Base-by-base conservation (phyloP, 441 rosid species). In the Pelargonium cotyledonis region DNA sequence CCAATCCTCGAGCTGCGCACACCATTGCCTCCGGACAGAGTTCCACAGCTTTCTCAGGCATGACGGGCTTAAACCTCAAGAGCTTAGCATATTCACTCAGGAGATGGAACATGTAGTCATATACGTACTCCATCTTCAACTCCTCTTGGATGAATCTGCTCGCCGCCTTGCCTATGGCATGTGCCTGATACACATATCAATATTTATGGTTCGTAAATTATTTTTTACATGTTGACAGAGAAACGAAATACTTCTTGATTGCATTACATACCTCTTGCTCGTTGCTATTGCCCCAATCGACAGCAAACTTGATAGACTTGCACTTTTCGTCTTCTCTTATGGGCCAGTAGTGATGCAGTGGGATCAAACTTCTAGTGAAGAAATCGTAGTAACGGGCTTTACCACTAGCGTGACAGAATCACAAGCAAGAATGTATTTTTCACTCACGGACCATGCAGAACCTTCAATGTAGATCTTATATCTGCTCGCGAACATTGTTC, bases 391-490 rank as follows among this genome's bases (percentile, higher is more conserved):
- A 91, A 47, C 78, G 72, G 4, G 95, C 15, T 72, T 82, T 65
- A 88, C 84, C 31, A 88, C 70, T 51, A 91, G 73, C 0, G 97
- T 70, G 11, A 78, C 81, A 0, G 96, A 86, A 72, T 91, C 89
- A 40, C 97, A 89, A 0, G 89, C 96, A 53, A 88, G 77, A 60
- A 88, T 89, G 76, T 89, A 89, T 75, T 91, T 89, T 85, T 86
- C 96, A 40, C 97, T 91, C 51, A 91, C 97, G 0, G 97, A 91
- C 97, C 97, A 91, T 1, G 83, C 89, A 49, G 73, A 84, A 29
- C 97, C 97, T 83, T 91, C 97, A 6, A 88, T 76, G 57, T 91
- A 91, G 60, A 89, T 89, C 70, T 89, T 89, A 81, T 91, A 91
- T 76, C 60, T 53, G 21, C 18, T 16, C 60, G 43, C 9, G 43